Conservation (phyloP, 805 yeast genomes). For the Metschnikowia lachancei region DNA sequence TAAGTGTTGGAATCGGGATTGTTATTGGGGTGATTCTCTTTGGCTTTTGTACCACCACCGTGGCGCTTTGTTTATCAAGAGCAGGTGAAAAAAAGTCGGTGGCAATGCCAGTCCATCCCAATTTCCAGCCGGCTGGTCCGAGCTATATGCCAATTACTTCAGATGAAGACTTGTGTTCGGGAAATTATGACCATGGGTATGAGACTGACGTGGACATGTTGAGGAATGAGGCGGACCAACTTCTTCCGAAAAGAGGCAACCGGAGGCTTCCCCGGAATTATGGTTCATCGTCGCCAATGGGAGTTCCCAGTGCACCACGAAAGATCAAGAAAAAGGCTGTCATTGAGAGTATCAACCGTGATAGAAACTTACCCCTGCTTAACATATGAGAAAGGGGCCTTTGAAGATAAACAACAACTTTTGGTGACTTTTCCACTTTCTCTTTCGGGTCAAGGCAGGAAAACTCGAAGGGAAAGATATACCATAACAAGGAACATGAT, state of each 20-base stretch:
- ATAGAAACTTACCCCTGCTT: slow-evolving; percentile 24
- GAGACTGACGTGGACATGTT: slow-evolving; percentile 43
- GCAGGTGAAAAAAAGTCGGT: slow-evolving; percentile 5
- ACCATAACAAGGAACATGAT: too few species aligned
- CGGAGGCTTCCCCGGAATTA: slow-evolving; percentile 3
- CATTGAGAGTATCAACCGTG: slow-evolving; percentile 21
- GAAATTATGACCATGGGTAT: slow-evolving; percentile 36
- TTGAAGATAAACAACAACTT: too few species aligned
- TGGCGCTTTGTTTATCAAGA: slow-evolving; percentile 18
- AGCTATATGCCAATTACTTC: slow-evolving; percentile 40
- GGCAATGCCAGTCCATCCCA: slow-evolving; percentile 3
- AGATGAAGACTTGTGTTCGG: slow-evolving; percentile 25
- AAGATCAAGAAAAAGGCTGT: slow-evolving; percentile 24
- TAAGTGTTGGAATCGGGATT: slow-evolving; percentile 67
- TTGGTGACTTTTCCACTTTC: too few species aligned
- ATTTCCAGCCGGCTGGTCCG: slow-evolving; percentile 21
- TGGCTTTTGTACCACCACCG: slow-evolving; percentile 23
- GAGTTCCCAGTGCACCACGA: slow-evolving; percentile 25
- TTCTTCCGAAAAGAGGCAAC: slow-evolving; percentile 27
- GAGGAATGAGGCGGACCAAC: slow-evolving; percentile 30
- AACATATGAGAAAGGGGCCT: not conserved
- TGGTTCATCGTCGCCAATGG: slow-evolving; percentile 15
- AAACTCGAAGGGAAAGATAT: too few species aligned
- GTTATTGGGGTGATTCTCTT: slow-evolving; percentile 54
- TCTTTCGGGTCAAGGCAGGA: too few species aligned